Base-by-base conservation (phyloP, 345 rosid species). In the Kandelia obovata region DNA sequence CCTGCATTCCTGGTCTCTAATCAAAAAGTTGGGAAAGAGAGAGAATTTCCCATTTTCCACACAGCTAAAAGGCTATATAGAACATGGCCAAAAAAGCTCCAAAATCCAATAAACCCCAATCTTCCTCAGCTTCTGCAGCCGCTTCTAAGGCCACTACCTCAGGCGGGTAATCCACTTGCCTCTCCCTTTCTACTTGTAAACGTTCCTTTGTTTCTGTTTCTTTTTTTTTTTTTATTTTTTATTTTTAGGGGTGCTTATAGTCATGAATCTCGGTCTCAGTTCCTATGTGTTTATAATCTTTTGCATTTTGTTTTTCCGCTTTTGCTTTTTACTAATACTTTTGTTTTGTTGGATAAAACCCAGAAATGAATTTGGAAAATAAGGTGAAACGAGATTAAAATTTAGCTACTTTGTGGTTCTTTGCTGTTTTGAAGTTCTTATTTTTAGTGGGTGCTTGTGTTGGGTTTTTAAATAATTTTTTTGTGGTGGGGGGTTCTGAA, bases 61-160 rank as follows among this genome's bases (percentile, higher is more conserved):
- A 7, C 9, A 34, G 37, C 37, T 7, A 34, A 7, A 34, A 32
- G 35, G 35, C 4, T 28, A 43, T n/a, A 63, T 71, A 59, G 26
- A 71, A 78, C 16, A 86, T 76, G 87, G 72, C 80, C 59, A 78
- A 78, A 72, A 78, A 47, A 70, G 67, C 76, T 73, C 17, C 59
- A 61, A 76, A 77, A 25, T 69, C 84, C 31, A 67, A 52, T 62
- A 71, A 65, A 65, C 53, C 63, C 25, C 62, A 7, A 32, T 37
- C 74, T 61, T 68, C 81, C 55, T 67, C 79, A 19, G 68, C 76
- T 35, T 53, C 67, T 2, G 59, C 67, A 1, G 59, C 78, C n/a
- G 32, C 73, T 55, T 51, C 75, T 28, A 47, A 25, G 37, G 16
- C 56, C 10, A 62, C 27, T 43, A 13, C 49, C 60, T 74, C 78